Conservation (phyloP, 371 early-diverging fungal species). For the Amoeboaphelidium occidentale region DNA sequence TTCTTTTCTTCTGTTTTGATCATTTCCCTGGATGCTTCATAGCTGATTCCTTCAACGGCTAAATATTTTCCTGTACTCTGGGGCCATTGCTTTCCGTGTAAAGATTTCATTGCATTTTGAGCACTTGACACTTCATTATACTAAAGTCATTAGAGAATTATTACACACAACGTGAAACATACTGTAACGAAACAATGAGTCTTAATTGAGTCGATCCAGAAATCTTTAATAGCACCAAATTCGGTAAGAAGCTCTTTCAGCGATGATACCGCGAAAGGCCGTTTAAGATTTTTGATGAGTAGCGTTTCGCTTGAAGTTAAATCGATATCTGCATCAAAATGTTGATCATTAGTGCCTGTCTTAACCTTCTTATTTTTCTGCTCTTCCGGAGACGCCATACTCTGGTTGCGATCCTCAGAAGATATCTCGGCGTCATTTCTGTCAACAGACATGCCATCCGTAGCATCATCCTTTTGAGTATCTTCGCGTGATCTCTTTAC, state of each 20-base stretch:
- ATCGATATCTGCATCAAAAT: too few relatives aligned
- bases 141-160: slow-evolving; percentile 8
- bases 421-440: too few relatives aligned
- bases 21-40: slow-evolving; percentile 22
- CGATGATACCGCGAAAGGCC: slow-evolving; percentile 36
- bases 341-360: background rate
- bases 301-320: slow-evolving; percentile 1
- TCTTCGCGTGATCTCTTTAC: too few relatives aligned
- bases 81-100: slow-evolving; percentile 36
- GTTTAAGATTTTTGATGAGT: slow-evolving; percentile 38
- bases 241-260: slow-evolving; percentile 32
- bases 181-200: slow-evolving; percentile 59
- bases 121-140: slow-evolving; percentile 25
- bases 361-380: background rate
- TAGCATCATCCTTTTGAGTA: too few relatives aligned
- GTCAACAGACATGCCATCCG: too few relatives aligned
- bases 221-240: slow-evolving; percentile 32
- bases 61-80: slow-evolving; percentile 32
- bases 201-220: slow-evolving; percentile 67
- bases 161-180: slow-evolving; percentile 5
- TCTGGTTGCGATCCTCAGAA: too few relatives aligned
- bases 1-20: slow-evolving; percentile 27
- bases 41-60: slow-evolving; percentile 26
- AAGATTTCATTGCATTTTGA: slow-evolving; percentile 17
- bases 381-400: too few relatives aligned